A percentile compares a stretch with the other conserved stretches of the same genome.
phyloP scores from a whole-genome alignment of 495 filamentous ascomycete genomes.

The Penicillium antarcticum region DNA sequence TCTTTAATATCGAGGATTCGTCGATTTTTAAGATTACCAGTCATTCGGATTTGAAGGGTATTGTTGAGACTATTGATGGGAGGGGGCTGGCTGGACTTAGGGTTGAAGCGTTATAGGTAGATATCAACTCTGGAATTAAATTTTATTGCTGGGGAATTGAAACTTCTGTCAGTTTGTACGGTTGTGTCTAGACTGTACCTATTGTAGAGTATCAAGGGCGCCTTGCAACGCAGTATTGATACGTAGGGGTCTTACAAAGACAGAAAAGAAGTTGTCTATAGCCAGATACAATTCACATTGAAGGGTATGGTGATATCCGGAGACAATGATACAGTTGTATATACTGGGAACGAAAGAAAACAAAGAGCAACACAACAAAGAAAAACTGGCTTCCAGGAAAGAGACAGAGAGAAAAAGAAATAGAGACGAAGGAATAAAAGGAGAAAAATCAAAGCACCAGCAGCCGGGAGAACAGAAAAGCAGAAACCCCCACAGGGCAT shows the following conservation, averaged over 20 bases:
- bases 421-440: conserved; percentile 4
- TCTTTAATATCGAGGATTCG: too few relatives aligned
- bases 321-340: conserved; percentile 35
- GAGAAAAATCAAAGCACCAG: conserved; percentile 6
- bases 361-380: background rate
- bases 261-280: background rate
- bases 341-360: conserved; percentile 23
- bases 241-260: background rate
- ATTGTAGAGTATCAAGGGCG: background rate
- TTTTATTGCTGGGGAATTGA: too few relatives aligned
- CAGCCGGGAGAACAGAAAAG: conserved; percentile 3
- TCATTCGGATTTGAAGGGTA: too few relatives aligned
- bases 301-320: conserved; percentile 27
- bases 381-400: conserved; percentile 20
- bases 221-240: background rate
- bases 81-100: too few relatives aligned
- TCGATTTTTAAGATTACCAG: too few relatives aligned
- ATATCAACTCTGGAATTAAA: too few relatives aligned
- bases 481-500: conserved; percentile 4
- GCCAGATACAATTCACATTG: conserved; percentile 7
- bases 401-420: conserved; percentile 7
- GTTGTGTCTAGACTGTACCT: too few relatives aligned
- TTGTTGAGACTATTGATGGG: too few relatives aligned
- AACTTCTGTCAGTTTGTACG: too few relatives aligned
- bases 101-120: too few relatives aligned